phyloP scores from a whole-genome alignment of 1,284 basidiomycete genomes.

The Nidula niveotomentosa region DNA sequence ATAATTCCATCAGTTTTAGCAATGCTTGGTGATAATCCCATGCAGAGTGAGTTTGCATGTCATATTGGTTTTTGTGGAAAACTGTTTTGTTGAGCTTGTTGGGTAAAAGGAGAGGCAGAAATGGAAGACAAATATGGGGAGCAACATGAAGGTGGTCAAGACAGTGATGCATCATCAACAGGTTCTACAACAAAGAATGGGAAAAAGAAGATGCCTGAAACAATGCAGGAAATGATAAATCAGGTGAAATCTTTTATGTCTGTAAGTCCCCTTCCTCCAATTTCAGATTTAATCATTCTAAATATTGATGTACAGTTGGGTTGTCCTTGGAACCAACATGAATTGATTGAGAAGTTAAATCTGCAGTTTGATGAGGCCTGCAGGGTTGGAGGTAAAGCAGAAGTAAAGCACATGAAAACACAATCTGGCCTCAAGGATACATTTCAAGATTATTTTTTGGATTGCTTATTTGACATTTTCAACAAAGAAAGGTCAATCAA shows the following conservation, averaged over 20 bases:
- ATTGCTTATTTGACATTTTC: too few species aligned
- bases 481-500: constrained; percentile 14
- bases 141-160: not conserved
- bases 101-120: constrained; percentile 21
- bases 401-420: constrained; percentile 16
- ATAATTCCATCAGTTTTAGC: constrained; percentile 32
- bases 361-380: constrained; percentile 14
- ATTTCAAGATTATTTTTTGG: constrained; percentile 18
- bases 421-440: constrained; percentile 27
- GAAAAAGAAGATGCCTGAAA: too few species aligned
- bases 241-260: constrained; percentile 16
- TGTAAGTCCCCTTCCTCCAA: constrained; percentile 13
- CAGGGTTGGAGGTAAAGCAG: constrained; percentile 10
- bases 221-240: too few species aligned
- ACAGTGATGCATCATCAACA: constrained; percentile 1
- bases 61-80: constrained; percentile 38
- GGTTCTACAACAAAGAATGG: not conserved
- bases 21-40: constrained; percentile 41
- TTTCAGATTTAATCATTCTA: not conserved
- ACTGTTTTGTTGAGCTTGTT: constrained; percentile 36
- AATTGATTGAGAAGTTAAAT: constrained; percentile 15
- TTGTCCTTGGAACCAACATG: constrained; percentile 8
- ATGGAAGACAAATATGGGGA: constrained; percentile 4
- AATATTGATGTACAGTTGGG: constrained; percentile 1
- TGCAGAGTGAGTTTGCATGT: constrained; percentile 42